Conservation (phyloP, 2,329 filamentous ascomycete species). For the Aspergillus nomiae region DNA sequence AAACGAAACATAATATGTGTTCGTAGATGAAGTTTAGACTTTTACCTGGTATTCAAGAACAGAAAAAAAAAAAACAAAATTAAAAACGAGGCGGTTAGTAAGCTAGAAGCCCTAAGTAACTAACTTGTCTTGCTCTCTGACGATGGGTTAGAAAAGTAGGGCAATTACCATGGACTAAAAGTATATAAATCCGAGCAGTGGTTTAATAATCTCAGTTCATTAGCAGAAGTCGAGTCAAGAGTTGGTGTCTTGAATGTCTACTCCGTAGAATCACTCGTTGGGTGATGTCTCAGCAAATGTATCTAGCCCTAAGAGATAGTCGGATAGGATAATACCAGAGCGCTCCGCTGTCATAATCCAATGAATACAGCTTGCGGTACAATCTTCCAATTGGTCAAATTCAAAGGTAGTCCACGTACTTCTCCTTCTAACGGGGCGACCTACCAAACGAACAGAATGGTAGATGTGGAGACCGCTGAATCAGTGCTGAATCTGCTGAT, state of each 20-base stretch:
- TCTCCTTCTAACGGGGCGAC: not conserved
- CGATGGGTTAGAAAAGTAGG: not conserved
- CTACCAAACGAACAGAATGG: not conserved
- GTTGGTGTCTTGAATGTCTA: too few species aligned
- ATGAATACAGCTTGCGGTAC: not conserved
- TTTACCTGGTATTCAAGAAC: not conserved
- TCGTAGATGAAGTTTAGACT: too few species aligned
- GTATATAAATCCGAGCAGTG: too few species aligned
- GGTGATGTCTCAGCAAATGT: not conserved
- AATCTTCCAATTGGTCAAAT: not conserved
- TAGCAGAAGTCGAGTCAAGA: too few species aligned
- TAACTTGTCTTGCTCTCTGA: too few species aligned
- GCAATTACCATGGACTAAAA: not conserved
- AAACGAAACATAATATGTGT: too few species aligned
- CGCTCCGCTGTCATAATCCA: too few species aligned
- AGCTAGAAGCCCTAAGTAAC: too few species aligned
- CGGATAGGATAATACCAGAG: too few species aligned
- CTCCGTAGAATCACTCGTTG: not conserved
- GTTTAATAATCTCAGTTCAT: not conserved
- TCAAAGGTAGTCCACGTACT: not conserved
- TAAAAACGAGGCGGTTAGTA: too few species aligned
- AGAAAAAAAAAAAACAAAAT: too few species aligned
- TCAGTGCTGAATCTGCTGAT: not conserved
- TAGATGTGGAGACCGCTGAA: not conserved
- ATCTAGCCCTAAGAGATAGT: not conserved